Evolutionary conservation across 352 stramenopile genomes (phyloP).

Genomic region (Detonula confervacea): DNA sequence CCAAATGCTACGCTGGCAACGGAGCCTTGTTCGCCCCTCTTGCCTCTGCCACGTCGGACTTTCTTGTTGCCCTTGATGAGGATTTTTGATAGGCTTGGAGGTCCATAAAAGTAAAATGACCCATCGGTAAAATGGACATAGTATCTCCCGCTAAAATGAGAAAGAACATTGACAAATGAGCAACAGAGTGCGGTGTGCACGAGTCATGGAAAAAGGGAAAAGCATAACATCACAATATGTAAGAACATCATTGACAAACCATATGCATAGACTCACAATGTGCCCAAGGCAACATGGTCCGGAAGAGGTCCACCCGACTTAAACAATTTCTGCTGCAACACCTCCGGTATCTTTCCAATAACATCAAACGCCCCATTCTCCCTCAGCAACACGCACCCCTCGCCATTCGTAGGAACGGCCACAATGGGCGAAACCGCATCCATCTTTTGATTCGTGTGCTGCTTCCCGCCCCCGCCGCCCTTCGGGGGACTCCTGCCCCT

Average conservation of each 20-base stretch:
- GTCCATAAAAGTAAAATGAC: constrained; percentile 62
- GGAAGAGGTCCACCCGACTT: constrained; percentile 52
- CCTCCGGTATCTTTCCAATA: constrained; percentile 65
- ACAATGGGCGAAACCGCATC: constrained; percentile 35
- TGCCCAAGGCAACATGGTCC: constrained; percentile 68
- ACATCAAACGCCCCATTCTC: constrained; percentile 72
- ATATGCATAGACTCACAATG: constrained; percentile 19
- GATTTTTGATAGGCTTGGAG: constrained; percentile 57
- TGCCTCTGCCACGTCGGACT: constrained; percentile 8
- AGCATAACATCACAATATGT: too few species aligned
- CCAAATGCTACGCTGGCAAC: constrained; percentile 72
- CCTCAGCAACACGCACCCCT: constrained; percentile 75
- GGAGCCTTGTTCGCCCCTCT: constrained; percentile 23
- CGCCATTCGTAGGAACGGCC: constrained; percentile 73
- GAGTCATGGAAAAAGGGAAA: background rate
- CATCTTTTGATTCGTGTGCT: background rate
- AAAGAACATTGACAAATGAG: too few species aligned
- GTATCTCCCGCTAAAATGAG: constrained; percentile 55
- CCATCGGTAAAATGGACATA: constrained; percentile 71
- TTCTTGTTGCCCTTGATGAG: constrained; percentile 32
- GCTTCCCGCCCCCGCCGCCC: too few species aligned
- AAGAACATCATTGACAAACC: background rate
- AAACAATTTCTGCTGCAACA: constrained; percentile 62
- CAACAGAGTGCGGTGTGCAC: too few species aligned
- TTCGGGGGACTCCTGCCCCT: constrained; percentile 22